A percentile compares a stretch with the other conserved stretches of the same genome.
phyloP scores from a whole-genome alignment of 2,329 filamentous ascomycete species.

The Mycosphaerella sp. region DNA sequence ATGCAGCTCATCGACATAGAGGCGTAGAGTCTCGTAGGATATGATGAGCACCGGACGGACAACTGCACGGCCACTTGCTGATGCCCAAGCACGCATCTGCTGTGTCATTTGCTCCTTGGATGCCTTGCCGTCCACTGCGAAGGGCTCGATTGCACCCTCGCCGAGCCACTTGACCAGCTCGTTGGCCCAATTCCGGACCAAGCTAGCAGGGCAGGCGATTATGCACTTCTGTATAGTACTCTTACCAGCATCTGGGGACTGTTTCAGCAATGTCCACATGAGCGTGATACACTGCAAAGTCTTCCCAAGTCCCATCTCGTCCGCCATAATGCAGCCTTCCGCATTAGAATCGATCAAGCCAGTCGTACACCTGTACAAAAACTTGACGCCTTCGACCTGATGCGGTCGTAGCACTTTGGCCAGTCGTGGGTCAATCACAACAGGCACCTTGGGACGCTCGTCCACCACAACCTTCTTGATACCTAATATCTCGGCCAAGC shows the following conservation, averaged over 20 bases:
- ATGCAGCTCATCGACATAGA: constrained; percentile 85
- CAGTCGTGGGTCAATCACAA: constrained; percentile 88
- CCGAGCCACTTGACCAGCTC: constrained; percentile 96
- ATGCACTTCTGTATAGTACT: constrained; percentile 92
- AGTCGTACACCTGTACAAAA: constrained; percentile 90
- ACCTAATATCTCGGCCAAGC: constrained; percentile 86
- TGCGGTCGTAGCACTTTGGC: constrained; percentile 89
- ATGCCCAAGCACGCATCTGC: constrained; percentile 91
- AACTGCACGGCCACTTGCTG: constrained; percentile 79
- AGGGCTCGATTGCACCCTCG: constrained; percentile 81
- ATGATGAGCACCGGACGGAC: constrained; percentile 93
- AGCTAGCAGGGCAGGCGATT: constrained; percentile 90
- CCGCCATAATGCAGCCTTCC: constrained; percentile 98
- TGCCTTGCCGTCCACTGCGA: constrained; percentile 94
- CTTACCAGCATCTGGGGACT: constrained; percentile 92
- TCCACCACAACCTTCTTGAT: constrained; percentile 77
- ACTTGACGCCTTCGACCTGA: constrained; percentile 97
- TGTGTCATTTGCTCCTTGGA: constrained; percentile 86
- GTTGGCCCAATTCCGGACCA: constrained; percentile 97
- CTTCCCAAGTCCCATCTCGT: constrained; percentile 98
- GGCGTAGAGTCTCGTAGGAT: constrained; percentile 88
- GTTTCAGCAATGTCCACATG: constrained; percentile 94
- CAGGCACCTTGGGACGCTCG: constrained; percentile 81
- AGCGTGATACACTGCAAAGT: constrained; percentile 95
- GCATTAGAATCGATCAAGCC: constrained; percentile 92